Base-by-base conservation (phyloP, 768 basidiomycete species). In the Phanerochaete carnosa region DNA sequence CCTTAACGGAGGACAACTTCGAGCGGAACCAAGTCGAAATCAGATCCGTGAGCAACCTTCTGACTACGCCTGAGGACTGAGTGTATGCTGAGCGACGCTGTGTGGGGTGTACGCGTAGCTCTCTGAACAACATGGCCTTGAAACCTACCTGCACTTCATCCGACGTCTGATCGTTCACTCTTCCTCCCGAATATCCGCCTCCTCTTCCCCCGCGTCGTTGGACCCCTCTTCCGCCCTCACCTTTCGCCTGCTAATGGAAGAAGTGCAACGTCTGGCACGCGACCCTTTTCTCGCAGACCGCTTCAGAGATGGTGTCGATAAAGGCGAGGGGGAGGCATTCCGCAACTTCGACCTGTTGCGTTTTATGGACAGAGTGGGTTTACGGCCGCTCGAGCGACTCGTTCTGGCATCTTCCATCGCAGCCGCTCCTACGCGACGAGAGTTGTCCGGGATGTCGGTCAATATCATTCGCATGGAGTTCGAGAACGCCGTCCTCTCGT, bases 121-220 rank as follows among this genome's bases (percentile, higher is more conserved):
- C 69, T 92, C 94, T 64, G 95, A 98, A 73, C 92, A 95, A 71
- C 94, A 98, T 83, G 95, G 95, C 60, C 83, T 94, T 68, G 95
- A 97, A 76, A 97, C 95, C 60, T 97, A 98, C 77, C 84, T 94
- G 64, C 95, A 99, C 76, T 97, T 97, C 79, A 92, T 99, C 66
- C 92, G 95, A 63, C 90, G 96, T 64, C 89, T 97, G 75, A 92
- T 98, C 71, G 86, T 90, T 56, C 91, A 94, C 66, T 92, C 93
- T 25, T 88, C 91, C 75, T 78, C 84, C 53, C 84, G 91, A 62
- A 81, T 90, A 46, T 72, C 83, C 25, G 79, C 86, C 25, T 75
- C 83, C 32, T 77, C 82, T 56, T 78, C 83, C n/a, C 80, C 85
- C 26, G 77, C 89, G 54, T 77, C 84, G 0, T 87, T 88, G 64